Percentiles rank a stretch among this genome's conserved stretches.
phyloP scores from a whole-genome alignment of 2,329 filamentous ascomycete species.

The Pestalotiopsis sp. region DNA sequence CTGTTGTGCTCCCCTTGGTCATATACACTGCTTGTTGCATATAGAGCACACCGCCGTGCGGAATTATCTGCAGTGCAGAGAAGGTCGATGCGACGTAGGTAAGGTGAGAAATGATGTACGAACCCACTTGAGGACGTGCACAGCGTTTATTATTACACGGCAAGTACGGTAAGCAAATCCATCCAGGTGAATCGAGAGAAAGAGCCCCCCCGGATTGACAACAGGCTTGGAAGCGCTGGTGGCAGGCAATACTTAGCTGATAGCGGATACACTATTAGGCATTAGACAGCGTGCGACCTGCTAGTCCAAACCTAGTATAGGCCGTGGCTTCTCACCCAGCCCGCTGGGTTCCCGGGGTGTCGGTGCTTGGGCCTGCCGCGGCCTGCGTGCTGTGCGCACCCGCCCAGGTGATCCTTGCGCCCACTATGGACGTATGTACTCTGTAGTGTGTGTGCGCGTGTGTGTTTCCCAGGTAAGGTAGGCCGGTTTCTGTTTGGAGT shows the following conservation, averaged over 20 bases:
- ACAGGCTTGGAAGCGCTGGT: not conserved
- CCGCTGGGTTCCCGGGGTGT: constrained; percentile 28
- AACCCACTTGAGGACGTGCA: too few relatives aligned
- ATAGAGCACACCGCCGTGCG: not conserved
- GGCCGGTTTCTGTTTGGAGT: not conserved
- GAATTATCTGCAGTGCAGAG: not conserved
- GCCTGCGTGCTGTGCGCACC: not conserved
- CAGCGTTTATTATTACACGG: too few relatives aligned
- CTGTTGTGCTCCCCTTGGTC: not conserved
- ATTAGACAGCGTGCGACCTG: not conserved
- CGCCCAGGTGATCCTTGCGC: not conserved
- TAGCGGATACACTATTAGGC: not conserved
- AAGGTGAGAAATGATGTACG: too few relatives aligned
- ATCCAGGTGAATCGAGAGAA: too few relatives aligned
- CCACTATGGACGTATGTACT: constrained; percentile 17
- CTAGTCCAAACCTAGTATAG: constrained; percentile 29
- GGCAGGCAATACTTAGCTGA: not conserved
- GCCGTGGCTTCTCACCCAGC: constrained; percentile 28
- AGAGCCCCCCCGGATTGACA: not conserved
- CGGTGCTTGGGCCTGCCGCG: constrained; percentile 22
- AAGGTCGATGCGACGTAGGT: too few relatives aligned
- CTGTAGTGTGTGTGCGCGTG: constrained; percentile 15
- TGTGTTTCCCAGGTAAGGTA: too few relatives aligned
- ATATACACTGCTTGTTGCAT: not conserved
- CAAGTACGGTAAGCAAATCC: too few relatives aligned